Evolutionary conservation across 2,329 filamentous ascomycete genomes (phyloP).

Genomic region (Tolypocladium tropicale): DNA sequence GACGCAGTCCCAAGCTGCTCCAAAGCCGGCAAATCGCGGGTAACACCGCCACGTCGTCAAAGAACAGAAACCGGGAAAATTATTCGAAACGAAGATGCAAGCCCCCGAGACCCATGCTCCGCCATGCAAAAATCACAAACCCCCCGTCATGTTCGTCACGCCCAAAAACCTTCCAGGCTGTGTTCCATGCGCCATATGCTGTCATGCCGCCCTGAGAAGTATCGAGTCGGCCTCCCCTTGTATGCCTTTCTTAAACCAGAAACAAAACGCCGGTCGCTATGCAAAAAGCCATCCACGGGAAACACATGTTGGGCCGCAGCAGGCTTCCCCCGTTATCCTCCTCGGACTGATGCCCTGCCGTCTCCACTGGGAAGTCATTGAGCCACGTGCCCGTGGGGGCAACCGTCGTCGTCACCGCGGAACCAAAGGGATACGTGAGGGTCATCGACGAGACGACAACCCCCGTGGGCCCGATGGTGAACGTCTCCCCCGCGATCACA

Average conservation of each 20-base stretch:
- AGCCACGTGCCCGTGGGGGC: slow-evolving; percentile 16
- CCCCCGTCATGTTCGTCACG: not conserved
- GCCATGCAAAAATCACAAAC: not conserved
- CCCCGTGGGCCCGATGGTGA: slow-evolving; percentile 39
- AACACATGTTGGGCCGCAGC: slow-evolving; percentile 6
- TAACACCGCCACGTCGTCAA: not conserved
- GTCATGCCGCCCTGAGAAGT: not conserved
- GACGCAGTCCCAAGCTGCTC: not conserved
- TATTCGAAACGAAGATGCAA: not conserved
- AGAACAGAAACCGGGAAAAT: not conserved
- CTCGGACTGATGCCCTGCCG: slow-evolving; percentile 8
- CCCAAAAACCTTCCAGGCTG: not conserved
- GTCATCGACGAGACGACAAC: slow-evolving; percentile 35
- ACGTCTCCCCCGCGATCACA: slow-evolving; percentile 36
- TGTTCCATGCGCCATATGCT: not conserved
- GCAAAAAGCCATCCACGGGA: slow-evolving; percentile 15
- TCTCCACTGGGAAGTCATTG: slow-evolving; percentile 13
- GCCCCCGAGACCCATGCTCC: not conserved
- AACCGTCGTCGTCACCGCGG: slow-evolving; percentile 31
- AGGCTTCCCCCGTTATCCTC: slow-evolving; percentile 11
- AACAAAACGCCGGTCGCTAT: slow-evolving; percentile 30
- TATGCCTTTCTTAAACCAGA: slow-evolving; percentile 13
- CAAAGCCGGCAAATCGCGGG: not conserved
- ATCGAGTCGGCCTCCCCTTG: not conserved
- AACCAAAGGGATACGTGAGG: slow-evolving; percentile 33